Conservation (phyloP, 257 asterid genomes). For the Handroanthus guayacan region DNA sequence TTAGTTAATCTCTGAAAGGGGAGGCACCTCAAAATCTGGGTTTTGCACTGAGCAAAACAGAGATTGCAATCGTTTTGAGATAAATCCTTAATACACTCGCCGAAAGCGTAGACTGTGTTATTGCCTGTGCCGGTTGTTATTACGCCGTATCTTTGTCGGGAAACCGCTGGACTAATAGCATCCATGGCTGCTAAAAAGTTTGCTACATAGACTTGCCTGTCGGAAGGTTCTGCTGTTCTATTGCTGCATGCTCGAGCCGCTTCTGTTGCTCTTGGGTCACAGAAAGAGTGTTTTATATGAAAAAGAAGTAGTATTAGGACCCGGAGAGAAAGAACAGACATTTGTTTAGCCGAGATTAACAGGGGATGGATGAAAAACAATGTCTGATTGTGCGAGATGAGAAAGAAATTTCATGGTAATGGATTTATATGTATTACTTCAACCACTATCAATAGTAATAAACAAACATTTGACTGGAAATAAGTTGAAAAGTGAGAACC, state of each 20-base stretch:
- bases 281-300: constrained; percentile 27
- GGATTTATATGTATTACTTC: neutral
- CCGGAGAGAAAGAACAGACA: constrained; percentile 23
- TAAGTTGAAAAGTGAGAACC: neutral
- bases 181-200: constrained; percentile 64
- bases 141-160: constrained; percentile 47
- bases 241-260: constrained; percentile 62
- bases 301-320: constrained; percentile 21
- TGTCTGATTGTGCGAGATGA: neutral
- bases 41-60: constrained; percentile 67
- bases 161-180: constrained; percentile 44
- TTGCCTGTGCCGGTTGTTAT: constrained; percentile 58
- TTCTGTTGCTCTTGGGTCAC: constrained; percentile 64
- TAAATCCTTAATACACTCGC: constrained; percentile 72
- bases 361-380: neutral
- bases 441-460: neutral
- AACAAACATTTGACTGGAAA: neutral
- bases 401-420: neutral
- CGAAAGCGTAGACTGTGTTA: constrained; percentile 61
- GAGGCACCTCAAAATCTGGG: constrained; percentile 55
- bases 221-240: constrained; percentile 48
- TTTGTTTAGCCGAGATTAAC: neutral
- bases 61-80: constrained; percentile 65
- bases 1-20: constrained; percentile 56
- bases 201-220: constrained; percentile 49